Evolutionary conservation across 257 asterid species (phyloP).

Genomic region (Paraleonurus japonicus): DNA sequence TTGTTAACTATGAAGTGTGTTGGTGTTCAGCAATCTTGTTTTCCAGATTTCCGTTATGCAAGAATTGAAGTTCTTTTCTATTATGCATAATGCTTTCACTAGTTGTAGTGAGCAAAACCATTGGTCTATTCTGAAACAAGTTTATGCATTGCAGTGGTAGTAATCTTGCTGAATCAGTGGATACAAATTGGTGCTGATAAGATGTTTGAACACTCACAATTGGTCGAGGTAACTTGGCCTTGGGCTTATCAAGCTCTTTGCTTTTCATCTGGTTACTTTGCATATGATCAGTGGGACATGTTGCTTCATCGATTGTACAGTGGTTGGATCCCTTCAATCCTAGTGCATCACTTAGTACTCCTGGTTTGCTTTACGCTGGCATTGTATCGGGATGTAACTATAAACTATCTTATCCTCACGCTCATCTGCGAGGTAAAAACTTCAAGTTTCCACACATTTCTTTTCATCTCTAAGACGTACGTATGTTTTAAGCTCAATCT

Average conservation of each 20-base stretch:
- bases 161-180: slow-evolving; percentile 57
- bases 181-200: slow-evolving; percentile 34
- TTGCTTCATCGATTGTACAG: slow-evolving; percentile 60
- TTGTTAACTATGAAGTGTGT: not conserved
- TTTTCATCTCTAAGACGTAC: too few relatives aligned
- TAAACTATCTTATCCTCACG: slow-evolving; percentile 93
- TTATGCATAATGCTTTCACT: not conserved
- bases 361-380: slow-evolving; percentile 92
- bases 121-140: not conserved
- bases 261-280: slow-evolving; percentile 87
- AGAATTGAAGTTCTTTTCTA: not conserved
- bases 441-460: not conserved
- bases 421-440: slow-evolving; percentile 80
- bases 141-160: slow-evolving; percentile 41
- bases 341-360: slow-evolving; percentile 80
- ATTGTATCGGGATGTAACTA: slow-evolving; percentile 68
- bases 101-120: not conserved
- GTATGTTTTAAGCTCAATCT: too few relatives aligned
- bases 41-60: not conserved
- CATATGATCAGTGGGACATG: slow-evolving; percentile 96
- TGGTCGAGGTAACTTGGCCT: slow-evolving; percentile 73
- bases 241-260: slow-evolving; percentile 76
- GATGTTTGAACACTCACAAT: slow-evolving; percentile 78
- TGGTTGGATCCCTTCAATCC: slow-evolving; percentile 75
- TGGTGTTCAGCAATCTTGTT: not conserved